These are phyloP conservation scores for Quambalaria eucalypti DNA, from an alignment of 1,284 basidiomycete species.

Conservation along the genomic window DNA sequence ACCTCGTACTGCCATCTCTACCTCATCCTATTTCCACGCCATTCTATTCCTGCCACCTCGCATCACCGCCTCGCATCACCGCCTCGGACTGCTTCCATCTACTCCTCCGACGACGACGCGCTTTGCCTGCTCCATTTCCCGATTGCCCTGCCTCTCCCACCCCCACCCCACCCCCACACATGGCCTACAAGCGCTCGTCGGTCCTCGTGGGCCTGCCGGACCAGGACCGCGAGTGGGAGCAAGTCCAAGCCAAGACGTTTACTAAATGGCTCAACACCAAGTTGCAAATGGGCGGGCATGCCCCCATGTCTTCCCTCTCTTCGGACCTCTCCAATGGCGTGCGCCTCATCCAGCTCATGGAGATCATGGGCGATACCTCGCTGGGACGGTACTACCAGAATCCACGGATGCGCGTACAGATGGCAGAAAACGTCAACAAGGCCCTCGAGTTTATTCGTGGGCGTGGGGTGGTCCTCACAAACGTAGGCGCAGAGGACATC, in stretches of 20 bases:
- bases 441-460: conserved; percentile 90
- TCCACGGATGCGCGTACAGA: conserved; percentile 86
- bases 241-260: conserved; percentile 41
- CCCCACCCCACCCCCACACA: neutral
- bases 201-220: conserved; percentile 30
- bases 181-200: conserved; percentile 38
- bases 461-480: conserved; percentile 88
- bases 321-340: conserved; percentile 90
- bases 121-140: too few relatives aligned
- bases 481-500: conserved; percentile 95
- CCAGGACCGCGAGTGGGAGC: conserved; percentile 39
- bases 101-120: too few relatives aligned
- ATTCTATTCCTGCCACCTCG: too few relatives aligned
- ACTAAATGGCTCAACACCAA: conserved; percentile 69
- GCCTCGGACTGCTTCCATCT: too few relatives aligned
- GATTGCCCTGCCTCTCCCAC: neutral
- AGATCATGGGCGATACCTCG: conserved; percentile 59
- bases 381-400: conserved; percentile 82
- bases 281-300: conserved; percentile 71
- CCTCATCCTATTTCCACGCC: too few relatives aligned
- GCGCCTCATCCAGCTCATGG: conserved; percentile 66
- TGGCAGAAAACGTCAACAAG: conserved; percentile 94
- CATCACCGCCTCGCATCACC: too few relatives aligned
- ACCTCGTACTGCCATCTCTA: too few relatives aligned
- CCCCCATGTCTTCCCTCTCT: conserved; percentile 82